phyloP scores from a whole-genome alignment of 768 basidiomycete genomes.

The Lactifluus volemus region DNA sequence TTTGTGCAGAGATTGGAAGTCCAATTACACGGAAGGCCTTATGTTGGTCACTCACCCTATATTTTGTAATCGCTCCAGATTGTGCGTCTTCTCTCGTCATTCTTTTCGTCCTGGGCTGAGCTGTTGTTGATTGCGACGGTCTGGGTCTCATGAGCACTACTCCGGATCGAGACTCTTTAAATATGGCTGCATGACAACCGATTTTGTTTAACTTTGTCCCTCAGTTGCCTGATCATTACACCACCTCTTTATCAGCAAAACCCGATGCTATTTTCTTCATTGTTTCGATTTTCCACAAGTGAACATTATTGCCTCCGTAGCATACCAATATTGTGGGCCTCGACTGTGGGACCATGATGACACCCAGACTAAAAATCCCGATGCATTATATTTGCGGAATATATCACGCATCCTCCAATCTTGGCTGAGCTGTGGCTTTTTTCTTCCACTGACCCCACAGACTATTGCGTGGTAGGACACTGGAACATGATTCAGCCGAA shows the following conservation, averaged over 20 bases:
- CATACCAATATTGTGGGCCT: neutral
- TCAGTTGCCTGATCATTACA: neutral
- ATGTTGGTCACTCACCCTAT: slow-evolving; percentile 63
- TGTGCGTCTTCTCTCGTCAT: slow-evolving; percentile 40
- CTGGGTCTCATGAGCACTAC: slow-evolving; percentile 33
- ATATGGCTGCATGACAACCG: neutral
- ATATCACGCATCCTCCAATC: neutral
- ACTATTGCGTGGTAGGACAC: no score
- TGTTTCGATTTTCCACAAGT: neutral
- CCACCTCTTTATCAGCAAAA: neutral
- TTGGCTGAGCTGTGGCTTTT: neutral
- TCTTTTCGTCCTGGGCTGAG: neutral
- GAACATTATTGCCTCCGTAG: neutral
- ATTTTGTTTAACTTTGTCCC: neutral
- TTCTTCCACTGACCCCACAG: no score
- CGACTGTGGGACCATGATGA: neutral
- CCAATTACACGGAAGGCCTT: slow-evolving; percentile 89
- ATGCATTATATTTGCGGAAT: neutral
- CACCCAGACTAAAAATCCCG: neutral
- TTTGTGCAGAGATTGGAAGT: slow-evolving; percentile 57
- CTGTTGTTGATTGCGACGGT: slow-evolving; percentile 23
- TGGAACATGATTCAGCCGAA: no score
- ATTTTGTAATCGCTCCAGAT: slow-evolving; percentile 72
- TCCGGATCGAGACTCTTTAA: neutral
- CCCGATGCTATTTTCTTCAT: neutral